These are phyloP conservation scores for Kluyveromyces siamensis DNA, from an alignment of 805 yeast species.

Conservation along the genomic window DNA sequence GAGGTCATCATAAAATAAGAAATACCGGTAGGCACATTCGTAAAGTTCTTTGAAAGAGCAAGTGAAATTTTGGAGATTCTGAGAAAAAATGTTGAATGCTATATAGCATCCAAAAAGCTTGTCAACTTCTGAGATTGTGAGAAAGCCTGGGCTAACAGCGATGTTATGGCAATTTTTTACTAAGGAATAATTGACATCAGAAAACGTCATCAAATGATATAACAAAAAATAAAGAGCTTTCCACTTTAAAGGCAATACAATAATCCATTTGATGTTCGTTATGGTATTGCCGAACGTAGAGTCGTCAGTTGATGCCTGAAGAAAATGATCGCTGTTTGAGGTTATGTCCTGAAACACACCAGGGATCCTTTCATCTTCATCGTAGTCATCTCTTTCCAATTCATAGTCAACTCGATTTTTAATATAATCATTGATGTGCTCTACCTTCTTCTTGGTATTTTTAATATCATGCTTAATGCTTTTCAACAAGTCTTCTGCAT, in stretches of 20 bases:
- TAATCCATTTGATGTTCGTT: constrained; percentile 1
- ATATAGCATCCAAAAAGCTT: constrained; percentile 1
- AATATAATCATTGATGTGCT: not conserved
- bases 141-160: not conserved
- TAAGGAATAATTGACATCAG: not conserved
- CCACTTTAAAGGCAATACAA: not conserved
- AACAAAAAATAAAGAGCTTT: not conserved
- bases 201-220: not conserved
- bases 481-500: not conserved
- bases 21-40: not conserved
- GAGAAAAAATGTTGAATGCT: not conserved
- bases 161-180: not conserved
- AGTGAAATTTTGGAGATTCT: not conserved
- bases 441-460: not conserved
- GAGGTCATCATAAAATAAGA: not conserved
- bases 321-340: not conserved
- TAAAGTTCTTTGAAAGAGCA: not conserved
- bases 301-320: not conserved
- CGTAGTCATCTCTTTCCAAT: not conserved
- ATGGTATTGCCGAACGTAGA: not conserved
- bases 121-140: not conserved
- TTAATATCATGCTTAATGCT: not conserved
- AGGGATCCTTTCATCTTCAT: not conserved
- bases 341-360: not conserved
- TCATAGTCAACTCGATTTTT: not conserved